Evolutionary conservation across 2,329 filamentous ascomycete genomes (phyloP), one percentile per base, ranked within the genome.

Genomic region (Aspergillus felis): DNA sequence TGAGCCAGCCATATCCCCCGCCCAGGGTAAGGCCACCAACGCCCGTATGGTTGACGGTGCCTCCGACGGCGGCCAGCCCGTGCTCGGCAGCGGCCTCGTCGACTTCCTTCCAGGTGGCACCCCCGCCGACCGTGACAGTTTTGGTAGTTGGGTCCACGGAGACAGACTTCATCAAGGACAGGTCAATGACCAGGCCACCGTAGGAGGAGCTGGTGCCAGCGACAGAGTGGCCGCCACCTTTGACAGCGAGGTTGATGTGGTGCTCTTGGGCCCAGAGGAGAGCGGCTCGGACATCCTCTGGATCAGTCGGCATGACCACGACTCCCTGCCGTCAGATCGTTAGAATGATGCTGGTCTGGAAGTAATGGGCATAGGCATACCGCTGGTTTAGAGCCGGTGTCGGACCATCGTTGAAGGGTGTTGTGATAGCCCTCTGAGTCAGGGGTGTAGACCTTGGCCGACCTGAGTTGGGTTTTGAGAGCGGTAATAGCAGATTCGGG

Each of bases 1-100:
- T 80, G 17, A 87, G 71, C 69, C 81, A 80, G 1, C 85, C 84
- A 63, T 83, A 84, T 1, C 84, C 85, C 25, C 84, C 84, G 0
- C 83, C 83, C 1, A 86, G 68, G 0, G 81, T 79, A 14, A 87
- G 72, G 0, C 83, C 85, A 2, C 83, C 84, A 5, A 87, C 81
- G 5, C 85, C 85, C 1, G 84, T 87, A 61, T 87, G 82, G 46
- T 82, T 82, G 9, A 87, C 83, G 0, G 84, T 86, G 2, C 85
- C 85, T 8, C 84, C 84, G 0, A 86, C 82, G 1, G 83, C 83
- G 2, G 83, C 84, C 44, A 87, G 76, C 0, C 79, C 79, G 61
- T 84, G 72, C 54, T 79, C 70, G 53, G 75, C 81, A 1, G 79
- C 80, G 0, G 77, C 79, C 14, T 76, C 72, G 61, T 87, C 83